phyloP scores from a whole-genome alignment of 2,329 filamentous ascomycete species.

The Aspergillus sp. region DNA sequence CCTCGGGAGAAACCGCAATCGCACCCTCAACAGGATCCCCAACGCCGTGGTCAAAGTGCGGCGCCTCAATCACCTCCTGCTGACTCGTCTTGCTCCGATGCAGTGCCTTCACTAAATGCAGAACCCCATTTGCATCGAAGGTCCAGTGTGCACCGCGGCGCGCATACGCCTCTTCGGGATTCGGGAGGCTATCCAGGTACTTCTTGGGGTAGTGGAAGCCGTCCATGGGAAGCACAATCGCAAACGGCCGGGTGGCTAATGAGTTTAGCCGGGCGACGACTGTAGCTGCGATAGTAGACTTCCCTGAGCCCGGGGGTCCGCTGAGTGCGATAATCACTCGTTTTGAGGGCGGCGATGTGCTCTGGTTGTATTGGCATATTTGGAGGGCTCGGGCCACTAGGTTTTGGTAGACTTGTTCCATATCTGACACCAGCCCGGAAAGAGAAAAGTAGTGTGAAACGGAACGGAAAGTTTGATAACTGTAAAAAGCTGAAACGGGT shows the following conservation, averaged over 20 bases:
- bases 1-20: no score
- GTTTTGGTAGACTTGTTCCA: neutral
- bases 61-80: neutral
- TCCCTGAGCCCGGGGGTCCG: neutral
- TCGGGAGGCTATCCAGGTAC: neutral
- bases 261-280: neutral
- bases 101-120: constrained; percentile 1
- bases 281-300: constrained; percentile 4
- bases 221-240: constrained; percentile 3
- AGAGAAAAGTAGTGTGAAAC: no score
- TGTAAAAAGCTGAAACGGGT: no score
- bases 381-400: neutral
- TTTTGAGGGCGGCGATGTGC: neutral
- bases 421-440: neutral
- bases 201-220: constrained; percentile 4
- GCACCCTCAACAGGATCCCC: neutral
- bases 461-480: no score
- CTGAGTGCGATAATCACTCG: neutral
- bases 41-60: constrained; percentile 4
- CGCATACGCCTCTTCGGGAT: no score
- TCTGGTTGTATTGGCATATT: neutral
- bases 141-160: neutral
- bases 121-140: neutral
- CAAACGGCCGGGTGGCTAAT: neutral
- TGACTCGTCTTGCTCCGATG: neutral